Conservation (phyloP, 495 filamentous ascomycete genomes). For the Aspergillus carlsbadensis region DNA sequence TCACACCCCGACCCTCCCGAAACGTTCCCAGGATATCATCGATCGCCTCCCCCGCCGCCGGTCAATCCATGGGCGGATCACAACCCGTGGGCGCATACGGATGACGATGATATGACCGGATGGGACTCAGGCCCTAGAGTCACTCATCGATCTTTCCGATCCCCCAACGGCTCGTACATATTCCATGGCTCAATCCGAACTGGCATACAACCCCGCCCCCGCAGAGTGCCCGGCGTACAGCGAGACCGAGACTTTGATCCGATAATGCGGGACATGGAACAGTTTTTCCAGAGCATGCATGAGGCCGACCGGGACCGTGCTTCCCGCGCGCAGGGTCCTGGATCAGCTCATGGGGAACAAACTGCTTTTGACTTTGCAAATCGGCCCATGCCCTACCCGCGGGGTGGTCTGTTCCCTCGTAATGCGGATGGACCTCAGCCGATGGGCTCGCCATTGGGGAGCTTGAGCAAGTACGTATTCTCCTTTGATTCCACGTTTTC, state of each 20-base stretch:
- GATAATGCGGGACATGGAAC: constrained; percentile 29
- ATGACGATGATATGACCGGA: constrained; percentile 28
- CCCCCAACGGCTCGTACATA: constrained; percentile 43
- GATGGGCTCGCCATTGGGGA: constrained; percentile 23
- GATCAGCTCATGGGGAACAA: background rate
- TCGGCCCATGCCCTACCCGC: constrained; percentile 6
- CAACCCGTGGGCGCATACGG: constrained; percentile 38
- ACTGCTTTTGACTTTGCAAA: constrained; percentile 4
- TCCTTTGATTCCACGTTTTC: background rate
- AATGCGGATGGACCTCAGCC: constrained; percentile 35
- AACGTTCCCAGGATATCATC: constrained; percentile 12
- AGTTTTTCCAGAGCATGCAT: constrained; percentile 31
- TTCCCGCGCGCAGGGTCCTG: background rate
- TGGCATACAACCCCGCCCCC: constrained; percentile 25
- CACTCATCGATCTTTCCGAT: constrained; percentile 44
- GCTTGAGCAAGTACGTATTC: constrained; percentile 37
- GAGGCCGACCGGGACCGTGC: constrained; percentile 22
- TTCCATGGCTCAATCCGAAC: constrained; percentile 39
- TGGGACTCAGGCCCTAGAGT: constrained; percentile 17
- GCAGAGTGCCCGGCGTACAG: constrained; percentile 16
- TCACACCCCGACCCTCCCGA: constrained; percentile 17
- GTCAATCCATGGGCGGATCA: constrained; percentile 32
- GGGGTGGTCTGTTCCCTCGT: constrained; percentile 32
- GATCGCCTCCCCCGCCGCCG: constrained; percentile 18
- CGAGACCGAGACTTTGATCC: constrained; percentile 20